These are phyloP conservation scores for Lodderomyces beijingensis DNA, from an alignment of 1,139 yeast genomes.

Conservation along the genomic window DNA sequence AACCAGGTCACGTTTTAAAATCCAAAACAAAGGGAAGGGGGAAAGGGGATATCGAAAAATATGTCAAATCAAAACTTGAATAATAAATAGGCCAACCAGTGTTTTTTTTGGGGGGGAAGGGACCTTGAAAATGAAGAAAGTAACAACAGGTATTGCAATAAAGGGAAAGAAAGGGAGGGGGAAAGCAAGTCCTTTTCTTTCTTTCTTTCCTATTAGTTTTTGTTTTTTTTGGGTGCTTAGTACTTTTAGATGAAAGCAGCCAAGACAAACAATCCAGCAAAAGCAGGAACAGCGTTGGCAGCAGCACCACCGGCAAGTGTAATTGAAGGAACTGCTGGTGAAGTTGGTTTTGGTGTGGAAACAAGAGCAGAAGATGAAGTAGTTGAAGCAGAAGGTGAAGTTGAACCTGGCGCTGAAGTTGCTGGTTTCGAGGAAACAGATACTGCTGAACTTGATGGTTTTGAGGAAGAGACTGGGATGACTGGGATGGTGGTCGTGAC, in stretches of 20 bases:
- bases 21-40: no score
- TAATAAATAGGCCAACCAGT: no score
- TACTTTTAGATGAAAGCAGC: conserved; percentile 40
- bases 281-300: conserved; percentile 45
- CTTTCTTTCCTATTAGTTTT: no score
- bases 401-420: conserved; percentile 14
- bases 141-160: no score
- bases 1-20: no score
- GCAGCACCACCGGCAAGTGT: conserved; percentile 36
- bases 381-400: conserved; percentile 1
- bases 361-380: background rate
- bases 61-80: no score
- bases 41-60: no score
- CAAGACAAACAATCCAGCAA: conserved; percentile 4
- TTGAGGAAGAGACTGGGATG: background rate
- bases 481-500: background rate
- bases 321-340: conserved; percentile 34
- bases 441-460: conserved; percentile 14
- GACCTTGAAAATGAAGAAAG: no score
- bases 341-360: conserved; percentile 5
- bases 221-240: no score
- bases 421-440: conserved; percentile 16
- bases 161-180: no score
- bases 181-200: no score
- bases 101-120: no score